A percentile compares a stretch with the other conserved stretches of the same genome.
These are phyloP conservation scores for Leccinum proximum DNA, from an alignment of 1,284 basidiomycete genomes.

Conservation along the genomic window DNA sequence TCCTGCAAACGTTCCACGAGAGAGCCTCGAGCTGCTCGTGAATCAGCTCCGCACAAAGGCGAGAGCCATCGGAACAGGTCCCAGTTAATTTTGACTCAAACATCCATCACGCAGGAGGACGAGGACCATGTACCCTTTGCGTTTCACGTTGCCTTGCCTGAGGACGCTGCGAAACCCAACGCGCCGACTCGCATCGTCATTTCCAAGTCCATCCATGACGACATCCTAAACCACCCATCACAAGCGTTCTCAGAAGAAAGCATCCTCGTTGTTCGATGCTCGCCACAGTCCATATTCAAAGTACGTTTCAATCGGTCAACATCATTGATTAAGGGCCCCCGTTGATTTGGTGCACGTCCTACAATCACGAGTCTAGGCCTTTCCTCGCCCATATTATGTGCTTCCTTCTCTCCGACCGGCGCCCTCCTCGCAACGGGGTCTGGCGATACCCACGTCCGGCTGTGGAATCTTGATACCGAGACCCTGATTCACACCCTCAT, in stretches of 20 bases:
- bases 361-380: constrained; percentile 58
- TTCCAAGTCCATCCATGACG: constrained; percentile 54
- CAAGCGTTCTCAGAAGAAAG: constrained; percentile 64
- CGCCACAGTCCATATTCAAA: constrained; percentile 95
- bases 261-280: constrained; percentile 82
- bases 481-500: constrained; percentile 85
- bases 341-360: constrained; percentile 7
- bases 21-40: constrained; percentile 48
- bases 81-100: not conserved
- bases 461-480: constrained; percentile 97
- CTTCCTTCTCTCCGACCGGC: constrained; percentile 94
- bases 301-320: constrained; percentile 49
- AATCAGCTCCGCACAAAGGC: not conserved
- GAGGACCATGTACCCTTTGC: constrained; percentile 93
- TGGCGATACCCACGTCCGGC: constrained; percentile 89
- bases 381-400: constrained; percentile 92
- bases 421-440: constrained; percentile 91
- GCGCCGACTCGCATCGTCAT: constrained; percentile 43
- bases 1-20: constrained; percentile 84
- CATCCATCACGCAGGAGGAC: constrained; percentile 25
- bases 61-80: not conserved
- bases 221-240: constrained; percentile 72
- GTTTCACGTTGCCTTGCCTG: constrained; percentile 78
- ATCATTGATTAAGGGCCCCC: not conserved
- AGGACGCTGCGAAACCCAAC: constrained; percentile 44